Base-by-base conservation (phyloP, 257 asterid genomes). In the Cruciata laevipes region DNA sequence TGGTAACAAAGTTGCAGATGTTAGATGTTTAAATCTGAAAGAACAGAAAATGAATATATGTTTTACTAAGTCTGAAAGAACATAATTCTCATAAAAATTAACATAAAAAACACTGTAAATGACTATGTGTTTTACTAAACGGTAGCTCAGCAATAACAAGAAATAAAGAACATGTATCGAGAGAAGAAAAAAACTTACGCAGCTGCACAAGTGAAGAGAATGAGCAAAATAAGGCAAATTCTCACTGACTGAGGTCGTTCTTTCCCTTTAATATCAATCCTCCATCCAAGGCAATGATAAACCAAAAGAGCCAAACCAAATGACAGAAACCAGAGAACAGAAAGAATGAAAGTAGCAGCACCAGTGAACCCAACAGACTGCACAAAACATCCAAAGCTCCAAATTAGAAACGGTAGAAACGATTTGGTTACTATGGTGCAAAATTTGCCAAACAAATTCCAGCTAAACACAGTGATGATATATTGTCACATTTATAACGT, bases 331-430 rank as follows among this genome's bases (percentile, higher is more conserved):
- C 99, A 94, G 32, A 94, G 78, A 58, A 85, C 38, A 25, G 95
- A 87, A 60, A 90, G 81, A 74, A 82, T 76, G 59, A 90, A 82
- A 65, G 90, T 95, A 52, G 89, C 83, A 3, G 87, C 87, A 25
- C 99, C 99, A 32, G 96, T 88, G 81, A 80, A 93, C 72, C 96
- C 96, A 44, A 93, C 96, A 71, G 99, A 93, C 99, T 93, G 84
- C 24, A 61, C 55, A 69, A 76, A 71, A 51, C 9, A 61, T 27
- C 8, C 6, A 31, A 73, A 75, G 21, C 37, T 69, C 62, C 42
- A 71, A 60, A 72, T 66, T 33, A 66, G 52, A 24, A 65, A 44
- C 12, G 21, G 5, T 21, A 33, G 18, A n/a, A 27, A 17, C 25
- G 6, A 16, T 23, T 38, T 37, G 30, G 18, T 69, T 56, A 58